Percentiles rank a stretch among this genome's conserved stretches.
phyloP scores from a whole-genome alignment of 2,329 filamentous ascomycete species.

The Cladophialophora carrionii region DNA sequence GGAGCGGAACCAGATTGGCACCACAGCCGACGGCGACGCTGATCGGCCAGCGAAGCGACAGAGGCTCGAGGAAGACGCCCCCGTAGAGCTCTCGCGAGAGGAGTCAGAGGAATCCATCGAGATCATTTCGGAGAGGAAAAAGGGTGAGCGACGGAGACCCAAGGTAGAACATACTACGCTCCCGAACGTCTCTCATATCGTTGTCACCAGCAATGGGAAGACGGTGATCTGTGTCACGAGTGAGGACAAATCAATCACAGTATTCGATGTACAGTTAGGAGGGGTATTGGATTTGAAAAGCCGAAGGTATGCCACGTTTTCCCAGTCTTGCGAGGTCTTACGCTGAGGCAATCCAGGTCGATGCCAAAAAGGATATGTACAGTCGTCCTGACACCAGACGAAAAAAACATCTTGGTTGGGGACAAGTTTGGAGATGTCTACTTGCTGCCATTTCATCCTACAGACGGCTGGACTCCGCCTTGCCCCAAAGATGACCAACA shows the following conservation, averaged over 20 bases:
- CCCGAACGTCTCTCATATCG: slow-evolving; percentile 70
- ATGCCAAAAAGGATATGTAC: slow-evolving; percentile 91
- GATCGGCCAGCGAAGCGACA: slow-evolving; percentile 51
- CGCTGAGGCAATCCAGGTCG: slow-evolving; percentile 55
- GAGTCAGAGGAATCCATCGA: slow-evolving; percentile 38
- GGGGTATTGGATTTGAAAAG: slow-evolving; percentile 66
- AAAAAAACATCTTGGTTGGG: slow-evolving; percentile 73
- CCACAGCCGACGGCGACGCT: slow-evolving; percentile 39
- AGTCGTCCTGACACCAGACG: slow-evolving; percentile 69
- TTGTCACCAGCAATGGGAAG: slow-evolving; percentile 64
- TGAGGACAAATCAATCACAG: slow-evolving; percentile 89
- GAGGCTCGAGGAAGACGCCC: slow-evolving; percentile 41
- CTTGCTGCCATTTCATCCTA: slow-evolving; percentile 71
- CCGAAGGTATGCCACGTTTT: slow-evolving; percentile 61
- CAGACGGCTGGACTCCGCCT: slow-evolving; percentile 46
- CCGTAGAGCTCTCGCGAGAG: slow-evolving; percentile 30
- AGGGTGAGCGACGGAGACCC: slow-evolving; percentile 34
- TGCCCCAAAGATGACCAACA: slow-evolving; percentile 36
- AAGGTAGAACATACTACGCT: slow-evolving; percentile 33
- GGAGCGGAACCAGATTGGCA: slow-evolving; percentile 37
- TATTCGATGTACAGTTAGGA: slow-evolving; percentile 70
- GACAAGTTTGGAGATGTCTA: slow-evolving; percentile 99
- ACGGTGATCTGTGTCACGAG: slow-evolving; percentile 78
- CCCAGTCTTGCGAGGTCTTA: background rate
- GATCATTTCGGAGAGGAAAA: slow-evolving; percentile 38